Evolutionary conservation across 352 stramenopile species (phyloP).

Genomic region (Phytophthora cactorum): DNA sequence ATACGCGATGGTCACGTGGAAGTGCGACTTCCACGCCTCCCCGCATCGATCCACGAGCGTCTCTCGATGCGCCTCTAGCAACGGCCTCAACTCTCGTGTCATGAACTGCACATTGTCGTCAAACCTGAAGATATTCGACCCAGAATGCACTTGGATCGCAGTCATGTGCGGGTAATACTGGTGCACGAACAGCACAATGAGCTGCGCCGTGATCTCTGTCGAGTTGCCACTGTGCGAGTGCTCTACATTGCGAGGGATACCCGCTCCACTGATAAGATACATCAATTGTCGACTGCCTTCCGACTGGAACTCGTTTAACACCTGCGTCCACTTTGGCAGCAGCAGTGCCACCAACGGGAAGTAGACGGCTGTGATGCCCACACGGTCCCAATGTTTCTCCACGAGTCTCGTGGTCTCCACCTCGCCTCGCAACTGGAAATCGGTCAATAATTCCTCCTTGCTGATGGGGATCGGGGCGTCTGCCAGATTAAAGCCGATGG

Average conservation of each 20-base stretch:
- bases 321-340: slow-evolving; percentile 92
- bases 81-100: slow-evolving; percentile 93
- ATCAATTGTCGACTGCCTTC: slow-evolving; percentile 91
- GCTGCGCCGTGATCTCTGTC: slow-evolving; percentile 92
- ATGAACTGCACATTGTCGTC: slow-evolving; percentile 98
- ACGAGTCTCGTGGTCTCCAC: slow-evolving; percentile 65
- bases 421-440: slow-evolving; percentile 75
- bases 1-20: slow-evolving; percentile 97
- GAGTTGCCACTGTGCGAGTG: slow-evolving; percentile 95
- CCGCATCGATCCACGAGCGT: slow-evolving; percentile 91
- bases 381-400: slow-evolving; percentile 64
- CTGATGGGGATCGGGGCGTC: slow-evolving; percentile 62
- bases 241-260: slow-evolving; percentile 94
- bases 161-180: slow-evolving; percentile 93
- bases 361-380: slow-evolving; percentile 90
- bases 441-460: slow-evolving; percentile 39
- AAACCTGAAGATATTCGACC: slow-evolving; percentile 96
- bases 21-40: slow-evolving; percentile 94
- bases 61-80: slow-evolving; percentile 95
- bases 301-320: slow-evolving; percentile 82
- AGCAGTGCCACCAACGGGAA: slow-evolving; percentile 96
- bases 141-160: slow-evolving; percentile 95
- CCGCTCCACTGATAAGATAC: slow-evolving; percentile 96
- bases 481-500: slow-evolving; percentile 79
- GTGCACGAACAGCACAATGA: slow-evolving; percentile 94